Evolutionary conservation across 2,329 filamentous ascomycete genomes (phyloP).

Genomic region (Coniochaeta hoffmannii): DNA sequence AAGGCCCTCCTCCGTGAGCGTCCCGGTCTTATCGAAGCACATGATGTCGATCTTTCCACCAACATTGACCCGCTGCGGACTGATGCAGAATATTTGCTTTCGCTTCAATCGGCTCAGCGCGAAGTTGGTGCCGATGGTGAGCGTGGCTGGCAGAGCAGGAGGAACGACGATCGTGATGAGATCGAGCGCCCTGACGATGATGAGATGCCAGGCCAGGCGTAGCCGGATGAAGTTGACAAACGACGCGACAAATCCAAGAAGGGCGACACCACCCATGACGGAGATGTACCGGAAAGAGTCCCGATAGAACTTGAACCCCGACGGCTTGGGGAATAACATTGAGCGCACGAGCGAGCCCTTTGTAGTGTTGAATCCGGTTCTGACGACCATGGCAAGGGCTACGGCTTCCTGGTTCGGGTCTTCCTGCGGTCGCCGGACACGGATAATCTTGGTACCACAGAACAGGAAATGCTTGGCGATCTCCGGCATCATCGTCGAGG

Average conservation of each 20-base stretch:
- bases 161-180: conserved; percentile 97
- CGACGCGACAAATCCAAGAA: conserved; percentile 81
- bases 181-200: conserved; percentile 86
- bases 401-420: conserved; percentile 81
- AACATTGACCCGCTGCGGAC: conserved; percentile 92
- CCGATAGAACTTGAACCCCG: conserved; percentile 96
- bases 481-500: conserved; percentile 75
- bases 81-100: conserved; percentile 95
- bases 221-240: conserved; percentile 90
- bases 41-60: conserved; percentile 93
- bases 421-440: conserved; percentile 81
- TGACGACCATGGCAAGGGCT: conserved; percentile 82
- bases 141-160: conserved; percentile 84
- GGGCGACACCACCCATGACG: conserved; percentile 84
- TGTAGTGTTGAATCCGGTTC: conserved; percentile 95
- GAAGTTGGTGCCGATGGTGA: conserved; percentile 96
- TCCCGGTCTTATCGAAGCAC: conserved; percentile 99
- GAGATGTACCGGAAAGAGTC: conserved; percentile 97
- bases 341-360: conserved; percentile 93
- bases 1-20: conserved; percentile 88
- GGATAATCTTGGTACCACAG: conserved; percentile 90
- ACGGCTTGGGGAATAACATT: conserved; percentile 97
- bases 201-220: conserved; percentile 77
- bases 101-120: conserved; percentile 78
- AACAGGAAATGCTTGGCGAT: conserved; percentile 88